These are phyloP conservation scores for Debaryomyces castellii DNA, from an alignment of 805 yeast species.

Conservation along the genomic window DNA sequence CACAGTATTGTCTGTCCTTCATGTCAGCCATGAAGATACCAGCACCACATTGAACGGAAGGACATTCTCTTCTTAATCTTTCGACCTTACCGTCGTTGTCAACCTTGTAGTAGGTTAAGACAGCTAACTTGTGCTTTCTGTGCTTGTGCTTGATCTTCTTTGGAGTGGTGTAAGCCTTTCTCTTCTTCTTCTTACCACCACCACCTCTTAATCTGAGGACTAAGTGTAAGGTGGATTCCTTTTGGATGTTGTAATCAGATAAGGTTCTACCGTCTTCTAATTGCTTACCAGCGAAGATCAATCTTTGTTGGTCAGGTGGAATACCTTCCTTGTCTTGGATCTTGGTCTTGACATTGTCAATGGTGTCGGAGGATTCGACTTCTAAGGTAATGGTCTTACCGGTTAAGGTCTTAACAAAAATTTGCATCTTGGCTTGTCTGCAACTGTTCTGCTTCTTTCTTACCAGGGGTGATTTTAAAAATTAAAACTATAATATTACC, in stretches of 20 bases:
- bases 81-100: conserved; percentile 98
- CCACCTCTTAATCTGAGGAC: conserved; percentile 98
- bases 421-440: conserved; percentile 65
- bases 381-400: conserved; percentile 99
- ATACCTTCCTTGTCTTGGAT: conserved; percentile 99
- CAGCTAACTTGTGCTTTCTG: conserved; percentile 99
- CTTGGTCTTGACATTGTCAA: conserved; percentile 98
- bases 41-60: conserved; percentile 90
- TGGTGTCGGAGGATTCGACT: conserved; percentile 98
- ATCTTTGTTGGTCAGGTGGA: conserved; percentile 99
- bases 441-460: conserved; percentile 49
- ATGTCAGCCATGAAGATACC: conserved; percentile 99
- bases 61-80: conserved; percentile 98
- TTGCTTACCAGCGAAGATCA: conserved; percentile 99
- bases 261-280: conserved; percentile 99
- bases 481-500: background rate
- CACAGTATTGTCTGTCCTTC: conserved; percentile 99
- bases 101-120: conserved; percentile 98
- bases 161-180: conserved; percentile 99
- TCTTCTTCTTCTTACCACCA: conserved; percentile 99
- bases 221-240: conserved; percentile 96
- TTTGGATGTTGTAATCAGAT: conserved; percentile 99
- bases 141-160: conserved; percentile 99
- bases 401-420: conserved; percentile 98
- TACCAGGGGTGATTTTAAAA: conserved; percentile 26